Conservation (phyloP, 805 yeast species). For the Kuraishia molischiana region DNA sequence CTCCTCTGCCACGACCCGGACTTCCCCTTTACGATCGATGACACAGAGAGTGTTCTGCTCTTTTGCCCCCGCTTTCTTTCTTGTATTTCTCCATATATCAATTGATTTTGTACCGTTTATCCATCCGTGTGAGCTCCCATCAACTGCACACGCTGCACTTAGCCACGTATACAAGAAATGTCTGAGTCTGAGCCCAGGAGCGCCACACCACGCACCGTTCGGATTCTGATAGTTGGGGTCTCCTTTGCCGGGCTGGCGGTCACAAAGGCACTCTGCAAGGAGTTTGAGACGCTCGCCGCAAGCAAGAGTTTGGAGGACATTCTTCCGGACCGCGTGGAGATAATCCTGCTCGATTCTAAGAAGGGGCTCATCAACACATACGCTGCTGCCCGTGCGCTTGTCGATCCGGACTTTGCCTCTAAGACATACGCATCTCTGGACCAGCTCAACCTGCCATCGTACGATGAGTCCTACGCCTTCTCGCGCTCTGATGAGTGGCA, state of each 20-base stretch:
- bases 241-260: constrained; percentile 4
- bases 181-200: too few species aligned
- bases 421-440: constrained; percentile 20
- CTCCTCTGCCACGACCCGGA: too few species aligned
- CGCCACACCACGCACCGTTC: not conserved
- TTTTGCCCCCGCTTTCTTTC: too few species aligned
- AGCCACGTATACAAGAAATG: too few species aligned
- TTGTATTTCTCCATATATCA: too few species aligned
- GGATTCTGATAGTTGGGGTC: constrained; percentile 2
- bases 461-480: constrained; percentile 6
- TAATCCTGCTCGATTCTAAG: constrained; percentile 27
- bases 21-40: too few species aligned
- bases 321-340: constrained; percentile 10
- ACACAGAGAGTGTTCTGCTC: too few species aligned
- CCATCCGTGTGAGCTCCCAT: too few species aligned
- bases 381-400: constrained; percentile 28
- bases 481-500: not conserved
- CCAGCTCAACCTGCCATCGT: constrained; percentile 5
- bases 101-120: too few species aligned
- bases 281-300: not conserved
- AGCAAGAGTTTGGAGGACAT: not conserved
- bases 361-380: constrained; percentile 29
- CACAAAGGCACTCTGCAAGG: constrained; percentile 1
- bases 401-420: constrained; percentile 26
- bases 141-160: too few species aligned